These are phyloP conservation scores for Diplogelasinospora grovesii DNA, from an alignment of 495 filamentous ascomycete genomes.

Conservation along the genomic window DNA sequence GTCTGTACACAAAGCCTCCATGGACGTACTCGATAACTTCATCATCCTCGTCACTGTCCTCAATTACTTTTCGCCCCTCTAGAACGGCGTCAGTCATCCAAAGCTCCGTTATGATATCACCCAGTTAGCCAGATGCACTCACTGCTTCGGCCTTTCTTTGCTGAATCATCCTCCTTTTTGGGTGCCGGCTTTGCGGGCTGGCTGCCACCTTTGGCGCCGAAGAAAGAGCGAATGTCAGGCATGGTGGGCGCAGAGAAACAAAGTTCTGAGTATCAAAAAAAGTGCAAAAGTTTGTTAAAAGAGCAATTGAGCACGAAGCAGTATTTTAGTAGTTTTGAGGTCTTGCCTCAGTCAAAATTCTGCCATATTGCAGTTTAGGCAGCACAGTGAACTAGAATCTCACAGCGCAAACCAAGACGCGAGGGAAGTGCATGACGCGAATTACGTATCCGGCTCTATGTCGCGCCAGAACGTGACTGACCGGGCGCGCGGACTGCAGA, in stretches of 20 bases:
- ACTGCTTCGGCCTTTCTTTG: conserved; percentile 40
- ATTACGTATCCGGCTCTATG: conserved; percentile 1
- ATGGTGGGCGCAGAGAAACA: conserved; percentile 32
- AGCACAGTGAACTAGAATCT: conserved; percentile 4
- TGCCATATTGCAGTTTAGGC: background rate
- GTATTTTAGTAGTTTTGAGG: background rate
- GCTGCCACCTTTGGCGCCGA: conserved; percentile 54
- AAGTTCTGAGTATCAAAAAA: background rate
- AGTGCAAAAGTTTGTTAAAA: background rate
- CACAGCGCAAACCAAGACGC: too few relatives aligned
- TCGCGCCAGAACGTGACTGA: conserved; percentile 10
- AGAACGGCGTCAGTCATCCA: conserved; percentile 16
- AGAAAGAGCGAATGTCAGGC: conserved; percentile 81
- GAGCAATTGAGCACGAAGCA: background rate
- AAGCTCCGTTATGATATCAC: background rate
- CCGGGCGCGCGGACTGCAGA: too few relatives aligned
- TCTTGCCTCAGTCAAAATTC: background rate
- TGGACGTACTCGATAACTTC: conserved; percentile 32
- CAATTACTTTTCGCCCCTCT: conserved; percentile 65
- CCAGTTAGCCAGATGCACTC: conserved; percentile 7
- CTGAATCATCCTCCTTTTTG: conserved; percentile 39
- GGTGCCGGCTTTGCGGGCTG: conserved; percentile 39
- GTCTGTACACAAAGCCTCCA: too few relatives aligned
- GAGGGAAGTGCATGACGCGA: conserved; percentile 1
- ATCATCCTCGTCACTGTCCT: conserved; percentile 71